These are phyloP conservation scores for Fusarium nodosum DNA, from an alignment of 2,329 filamentous ascomycete genomes.

Conservation along the genomic window DNA sequence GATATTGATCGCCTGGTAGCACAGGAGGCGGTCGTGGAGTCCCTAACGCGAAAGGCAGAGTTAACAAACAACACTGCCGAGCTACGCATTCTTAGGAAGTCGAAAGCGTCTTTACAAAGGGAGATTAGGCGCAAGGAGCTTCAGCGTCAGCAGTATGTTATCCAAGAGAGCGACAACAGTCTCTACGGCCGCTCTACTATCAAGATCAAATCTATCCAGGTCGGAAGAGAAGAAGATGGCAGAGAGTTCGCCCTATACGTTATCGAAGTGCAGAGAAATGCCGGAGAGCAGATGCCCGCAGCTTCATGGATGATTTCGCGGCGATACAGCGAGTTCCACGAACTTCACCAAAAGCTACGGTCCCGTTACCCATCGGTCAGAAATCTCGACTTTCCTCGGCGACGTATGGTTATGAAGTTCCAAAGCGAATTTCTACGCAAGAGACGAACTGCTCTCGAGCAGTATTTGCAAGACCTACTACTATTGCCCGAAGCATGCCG, in stretches of 20 bases:
- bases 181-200: constrained; percentile 92
- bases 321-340: constrained; percentile 96
- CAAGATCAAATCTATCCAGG: constrained; percentile 91
- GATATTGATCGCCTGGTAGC: constrained; percentile 91
- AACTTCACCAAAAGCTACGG: constrained; percentile 90
- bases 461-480: constrained; percentile 85
- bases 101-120: constrained; percentile 90
- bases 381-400: constrained; percentile 89
- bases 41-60: constrained; percentile 92
- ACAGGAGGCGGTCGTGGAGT: constrained; percentile 92
- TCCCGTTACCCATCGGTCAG: constrained; percentile 88
- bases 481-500: constrained; percentile 93
- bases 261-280: constrained; percentile 89
- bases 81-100: constrained; percentile 90
- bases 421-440: constrained; percentile 97
- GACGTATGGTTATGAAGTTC: constrained; percentile 94
- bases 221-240: constrained; percentile 91
- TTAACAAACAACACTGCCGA: constrained; percentile 97
- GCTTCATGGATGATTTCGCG: constrained; percentile 94
- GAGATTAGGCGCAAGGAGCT: constrained; percentile 95
- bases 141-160: constrained; percentile 94
- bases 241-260: constrained; percentile 95
- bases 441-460: constrained; percentile 83
- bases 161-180: constrained; percentile 98
- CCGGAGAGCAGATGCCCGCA: constrained; percentile 96